phyloP scores from a whole-genome alignment of 805 yeast genomes.

The Cyberlindnera euphorbiae region DNA sequence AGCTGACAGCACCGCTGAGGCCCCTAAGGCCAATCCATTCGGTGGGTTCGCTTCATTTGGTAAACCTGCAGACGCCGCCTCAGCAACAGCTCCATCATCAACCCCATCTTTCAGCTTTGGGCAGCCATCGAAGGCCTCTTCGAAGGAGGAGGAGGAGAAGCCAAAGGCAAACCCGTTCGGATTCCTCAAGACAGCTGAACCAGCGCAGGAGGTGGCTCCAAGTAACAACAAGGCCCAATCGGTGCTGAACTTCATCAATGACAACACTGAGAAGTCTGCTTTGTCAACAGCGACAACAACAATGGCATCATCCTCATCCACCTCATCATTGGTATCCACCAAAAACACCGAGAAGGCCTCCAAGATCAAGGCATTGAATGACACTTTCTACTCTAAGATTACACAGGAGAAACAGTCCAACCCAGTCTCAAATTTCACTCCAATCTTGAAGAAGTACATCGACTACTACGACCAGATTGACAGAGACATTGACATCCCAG shows the following conservation, averaged over 20 bases:
- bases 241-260: slow-evolving; percentile 5
- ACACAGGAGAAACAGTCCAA: slow-evolving; percentile 36
- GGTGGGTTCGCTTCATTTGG: slow-evolving; percentile 12
- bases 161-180: slow-evolving; percentile 13
- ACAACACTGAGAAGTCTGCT: no score
- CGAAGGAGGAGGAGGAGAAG: slow-evolving; percentile 3
- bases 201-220: no score
- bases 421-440: slow-evolving; percentile 51
- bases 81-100: slow-evolving; percentile 5
- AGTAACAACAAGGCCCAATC: slow-evolving; percentile 5
- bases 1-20: slow-evolving; percentile 1
- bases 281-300: slow-evolving; percentile 4
- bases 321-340: slow-evolving; percentile 11
- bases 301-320: no score
- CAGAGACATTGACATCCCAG: slow-evolving; percentile 19
- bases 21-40: slow-evolving; percentile 7
- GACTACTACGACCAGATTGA: slow-evolving; percentile 43
- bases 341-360: slow-evolving; percentile 34
- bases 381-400: slow-evolving; percentile 49
- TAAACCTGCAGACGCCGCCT: slow-evolving; percentile 8
- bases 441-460: slow-evolving; percentile 53
- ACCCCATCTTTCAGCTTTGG: slow-evolving; percentile 10
- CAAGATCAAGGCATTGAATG: slow-evolving; percentile 62
- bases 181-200: slow-evolving; percentile 5
- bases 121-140: no score